These are phyloP conservation scores for Paecilomyces sp. DNA, from an alignment of 2,329 filamentous ascomycete species.

Conservation along the genomic window DNA sequence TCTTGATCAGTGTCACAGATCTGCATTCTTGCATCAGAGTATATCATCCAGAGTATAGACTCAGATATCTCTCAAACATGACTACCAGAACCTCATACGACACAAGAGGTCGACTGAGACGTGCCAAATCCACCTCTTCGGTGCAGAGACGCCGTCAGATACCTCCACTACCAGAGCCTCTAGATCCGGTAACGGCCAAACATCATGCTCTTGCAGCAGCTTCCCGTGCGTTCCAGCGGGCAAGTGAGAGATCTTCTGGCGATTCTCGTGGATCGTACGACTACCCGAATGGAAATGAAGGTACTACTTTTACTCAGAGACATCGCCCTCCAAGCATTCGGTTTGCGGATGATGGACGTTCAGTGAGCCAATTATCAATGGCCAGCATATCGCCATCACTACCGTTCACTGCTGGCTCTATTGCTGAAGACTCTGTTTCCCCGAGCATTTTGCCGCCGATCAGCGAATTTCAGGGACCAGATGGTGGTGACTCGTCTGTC, in stretches of 20 bases:
- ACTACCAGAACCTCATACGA: constrained; percentile 20
- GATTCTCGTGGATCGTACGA: constrained; percentile 21
- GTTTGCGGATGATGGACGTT: constrained; percentile 7
- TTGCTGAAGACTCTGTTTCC: constrained; percentile 5
- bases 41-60: constrained; percentile 3
- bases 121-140: constrained; percentile 33
- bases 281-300: constrained; percentile 16
- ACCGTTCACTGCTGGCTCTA: background rate
- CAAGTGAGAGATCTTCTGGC: constrained; percentile 19
- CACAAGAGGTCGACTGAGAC: constrained; percentile 23
- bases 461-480: constrained; percentile 24
- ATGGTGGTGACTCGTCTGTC: constrained; percentile 28
- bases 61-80: constrained; percentile 10
- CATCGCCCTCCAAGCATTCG: constrained; percentile 12
- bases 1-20: constrained; percentile 1
- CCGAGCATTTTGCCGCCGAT: constrained; percentile 18
- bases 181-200: constrained; percentile 23
- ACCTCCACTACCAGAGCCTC: constrained; percentile 14
- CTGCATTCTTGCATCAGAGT: constrained; percentile 5
- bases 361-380: background rate
- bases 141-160: constrained; percentile 21
- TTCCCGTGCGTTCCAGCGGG: constrained; percentile 34
- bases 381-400: background rate
- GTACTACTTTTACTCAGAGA: constrained; percentile 16
- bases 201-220: constrained; percentile 35